A percentile compares a stretch with the other conserved stretches of the same genome.
Conservation (phyloP, 192 early-diverging fungal genomes). For the Rhizoclosmatium globosum region DNA sequence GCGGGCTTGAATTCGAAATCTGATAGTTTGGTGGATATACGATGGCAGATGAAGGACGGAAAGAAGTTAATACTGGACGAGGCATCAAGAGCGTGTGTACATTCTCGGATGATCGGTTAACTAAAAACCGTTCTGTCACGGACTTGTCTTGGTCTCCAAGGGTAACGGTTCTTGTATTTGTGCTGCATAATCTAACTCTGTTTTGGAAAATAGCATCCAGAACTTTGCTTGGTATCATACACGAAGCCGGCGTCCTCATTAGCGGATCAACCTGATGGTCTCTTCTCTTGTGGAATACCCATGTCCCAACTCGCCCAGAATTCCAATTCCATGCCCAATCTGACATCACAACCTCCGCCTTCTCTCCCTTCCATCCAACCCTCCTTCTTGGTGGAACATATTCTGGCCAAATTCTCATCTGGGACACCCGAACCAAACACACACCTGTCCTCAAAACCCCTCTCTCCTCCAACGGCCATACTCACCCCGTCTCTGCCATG, state of each 20-base stretch:
- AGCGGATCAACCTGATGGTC: conserved; percentile 87
- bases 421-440: conserved; percentile 92
- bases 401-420: conserved; percentile 96
- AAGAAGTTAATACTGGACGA: conserved; percentile 69
- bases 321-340: conserved; percentile 94
- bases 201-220: conserved; percentile 72
- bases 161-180: conserved; percentile 48
- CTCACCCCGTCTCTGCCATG: conserved; percentile 94
- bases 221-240: conserved; percentile 89
- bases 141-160: conserved; percentile 91
- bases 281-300: conserved; percentile 95
- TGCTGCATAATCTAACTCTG: background rate
- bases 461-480: conserved; percentile 91
- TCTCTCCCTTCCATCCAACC: conserved; percentile 93
- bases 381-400: conserved; percentile 95
- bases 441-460: conserved; percentile 93
- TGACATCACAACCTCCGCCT: conserved; percentile 84
- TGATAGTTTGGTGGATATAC: conserved; percentile 93
- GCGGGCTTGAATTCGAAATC: conserved; percentile 86
- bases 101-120: conserved; percentile 86
- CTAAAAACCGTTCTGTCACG: conserved; percentile 90
- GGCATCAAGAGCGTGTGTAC: conserved; percentile 72
- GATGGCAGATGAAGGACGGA: conserved; percentile 24
- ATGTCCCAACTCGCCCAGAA: conserved; percentile 88
- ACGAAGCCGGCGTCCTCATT: conserved; percentile 87